Evolutionary conservation across 108 stramenopile species (phyloP), one percentile per base, ranked within the genome.

Genomic region (Skeletonema costatum): DNA sequence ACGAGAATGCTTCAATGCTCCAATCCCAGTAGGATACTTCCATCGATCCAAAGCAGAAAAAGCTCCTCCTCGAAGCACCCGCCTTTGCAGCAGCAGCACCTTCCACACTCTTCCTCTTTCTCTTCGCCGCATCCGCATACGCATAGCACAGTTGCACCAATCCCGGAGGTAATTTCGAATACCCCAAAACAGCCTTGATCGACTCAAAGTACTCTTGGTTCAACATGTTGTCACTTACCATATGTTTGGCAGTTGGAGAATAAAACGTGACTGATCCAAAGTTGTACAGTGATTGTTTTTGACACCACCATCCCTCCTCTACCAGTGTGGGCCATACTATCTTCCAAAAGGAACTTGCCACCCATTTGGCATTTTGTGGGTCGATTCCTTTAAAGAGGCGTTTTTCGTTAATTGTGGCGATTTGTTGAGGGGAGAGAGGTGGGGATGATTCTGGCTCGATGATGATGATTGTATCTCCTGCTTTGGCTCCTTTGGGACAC

Each of bases 221-320:
- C 7, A 44, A 46, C 7, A 4, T 38, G 31, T 32, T 8, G 1
- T 17, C 32, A 36, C 32, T 33, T 5, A 3, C 17, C 53, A 11
- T 33, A 58, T 35, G 53, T n/a, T 31, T 32, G 30, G 42, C 25
- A 17, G 48, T 3, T 39, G 79, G 36, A 12, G 71, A 14, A 46
- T 3, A 69, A 32, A 80, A 74, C 10, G 41, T 80, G 2, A 62
- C 36, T 1, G 68, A 61, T 17, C 79, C 79, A 69, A 80, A 80
- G n/a, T 80, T 61, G 39, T 51, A 80, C 25, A 64, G 6, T 25
- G 36, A 29, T 36, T 70, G 50, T 0, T 62, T 59, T 1, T 7
- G 41, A 31, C 33, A 80, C 10, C 29, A 36, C 79, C 79, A 80
- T 16, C 73, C 79, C 14, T 39, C 21, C 10, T 30, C 31, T 8